Conservation (phyloP, 1,284 basidiomycete species). For the Stygiomarasmius scandens region DNA sequence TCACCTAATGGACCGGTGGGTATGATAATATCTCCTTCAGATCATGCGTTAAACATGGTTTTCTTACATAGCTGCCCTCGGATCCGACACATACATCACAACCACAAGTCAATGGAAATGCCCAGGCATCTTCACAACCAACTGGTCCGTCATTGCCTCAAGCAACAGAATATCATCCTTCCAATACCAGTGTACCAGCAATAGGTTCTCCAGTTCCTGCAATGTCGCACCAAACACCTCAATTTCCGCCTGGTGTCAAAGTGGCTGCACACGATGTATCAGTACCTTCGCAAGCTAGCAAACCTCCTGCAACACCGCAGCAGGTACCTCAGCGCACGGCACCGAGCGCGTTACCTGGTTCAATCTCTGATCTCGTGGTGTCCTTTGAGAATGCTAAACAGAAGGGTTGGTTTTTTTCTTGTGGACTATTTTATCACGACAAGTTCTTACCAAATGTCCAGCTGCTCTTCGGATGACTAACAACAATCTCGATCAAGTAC, state of each 20-base stretch:
- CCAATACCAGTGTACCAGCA: constrained; percentile 25
- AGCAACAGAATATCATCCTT: constrained; percentile 49
- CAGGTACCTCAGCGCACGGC: constrained; percentile 32
- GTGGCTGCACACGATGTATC: constrained; percentile 47
- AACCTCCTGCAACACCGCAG: constrained; percentile 25
- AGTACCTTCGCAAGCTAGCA: constrained; percentile 26
- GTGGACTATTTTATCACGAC: constrained; percentile 10
- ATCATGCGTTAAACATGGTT: not conserved
- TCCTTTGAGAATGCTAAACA: constrained; percentile 97
- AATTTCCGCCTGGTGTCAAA: constrained; percentile 75
- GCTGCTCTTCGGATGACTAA: constrained; percentile 81
- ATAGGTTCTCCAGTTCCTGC: constrained; percentile 22
- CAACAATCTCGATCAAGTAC: constrained; percentile 78
- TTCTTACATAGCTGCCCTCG: not conserved
- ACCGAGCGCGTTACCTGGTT: constrained; percentile 70
- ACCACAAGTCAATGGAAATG: constrained; percentile 37
- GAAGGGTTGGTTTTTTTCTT: constrained; percentile 66
- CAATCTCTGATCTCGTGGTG: constrained; percentile 89
- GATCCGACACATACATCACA: constrained; percentile 27
- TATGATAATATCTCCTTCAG: constrained; percentile 13
- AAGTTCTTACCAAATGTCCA: constrained; percentile 31
- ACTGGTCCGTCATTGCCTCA: constrained; percentile 55
- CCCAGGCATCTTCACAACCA: constrained; percentile 34
- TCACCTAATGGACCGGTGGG: constrained; percentile 42
- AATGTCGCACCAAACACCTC: constrained; percentile 40